These are phyloP conservation scores for Fusarium compactum DNA, from an alignment of 2,329 filamentous ascomycete species.

Conservation along the genomic window DNA sequence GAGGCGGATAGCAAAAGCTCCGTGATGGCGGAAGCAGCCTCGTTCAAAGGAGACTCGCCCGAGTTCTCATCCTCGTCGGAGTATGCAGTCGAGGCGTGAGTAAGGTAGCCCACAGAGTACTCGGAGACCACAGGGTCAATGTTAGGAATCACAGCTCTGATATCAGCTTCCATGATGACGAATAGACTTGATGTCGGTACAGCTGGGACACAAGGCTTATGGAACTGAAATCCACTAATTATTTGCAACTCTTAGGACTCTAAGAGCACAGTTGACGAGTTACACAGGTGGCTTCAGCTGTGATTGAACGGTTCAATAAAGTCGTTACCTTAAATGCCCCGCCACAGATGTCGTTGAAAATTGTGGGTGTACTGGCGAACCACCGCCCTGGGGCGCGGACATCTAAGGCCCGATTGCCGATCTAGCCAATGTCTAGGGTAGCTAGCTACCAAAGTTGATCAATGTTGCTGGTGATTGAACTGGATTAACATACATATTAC, in stretches of 20 bases:
- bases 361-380: slow-evolving; percentile 40
- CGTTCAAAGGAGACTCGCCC: slow-evolving; percentile 80
- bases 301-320: slow-evolving; percentile 28
- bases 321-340: slow-evolving; percentile 40
- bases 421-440: slow-evolving; percentile 18
- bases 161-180: slow-evolving; percentile 83
- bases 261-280: not conserved
- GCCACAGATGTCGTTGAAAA: slow-evolving; percentile 45
- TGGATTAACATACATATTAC: not conserved
- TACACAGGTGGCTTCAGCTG: slow-evolving; percentile 3
- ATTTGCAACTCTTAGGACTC: not conserved
- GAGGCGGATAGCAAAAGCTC: slow-evolving; percentile 94
- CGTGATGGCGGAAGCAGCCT: slow-evolving; percentile 87
- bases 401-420: slow-evolving; percentile 41
- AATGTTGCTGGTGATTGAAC: not conserved
- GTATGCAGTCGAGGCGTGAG: slow-evolving; percentile 89
- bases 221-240: not conserved
- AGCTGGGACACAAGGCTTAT: not conserved
- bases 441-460: not conserved
- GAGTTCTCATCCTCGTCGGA: slow-evolving; percentile 77
- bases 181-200: not conserved
- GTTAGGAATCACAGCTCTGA: slow-evolving; percentile 84
- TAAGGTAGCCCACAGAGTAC: slow-evolving; percentile 94
- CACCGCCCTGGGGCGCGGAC: slow-evolving; percentile 16
- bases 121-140: slow-evolving; percentile 91